Conservation (phyloP, 495 filamentous ascomycete genomes). For the Penicillium soppii region DNA sequence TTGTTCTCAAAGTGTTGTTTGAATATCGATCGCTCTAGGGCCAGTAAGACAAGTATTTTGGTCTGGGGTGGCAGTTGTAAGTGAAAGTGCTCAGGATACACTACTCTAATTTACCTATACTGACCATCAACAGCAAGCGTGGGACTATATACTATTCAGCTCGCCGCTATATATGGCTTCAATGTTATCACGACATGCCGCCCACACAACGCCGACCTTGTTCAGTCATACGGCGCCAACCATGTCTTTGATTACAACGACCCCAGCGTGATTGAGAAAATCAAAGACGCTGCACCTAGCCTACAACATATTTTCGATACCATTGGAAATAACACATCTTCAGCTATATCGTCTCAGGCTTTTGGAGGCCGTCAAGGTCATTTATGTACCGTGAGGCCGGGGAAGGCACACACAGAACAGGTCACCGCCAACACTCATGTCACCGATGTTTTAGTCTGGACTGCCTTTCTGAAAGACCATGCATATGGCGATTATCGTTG, state of each 20-base stretch:
- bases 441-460: constrained; percentile 36
- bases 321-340: constrained; percentile 25
- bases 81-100: constrained; percentile 1
- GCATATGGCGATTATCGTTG: constrained; percentile 23
- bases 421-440: constrained; percentile 17
- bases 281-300: constrained; percentile 9
- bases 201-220: constrained; percentile 47
- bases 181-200: constrained; percentile 51
- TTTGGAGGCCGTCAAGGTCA: constrained; percentile 4
- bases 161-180: constrained; percentile 22
- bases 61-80: constrained; percentile 36
- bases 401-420: constrained; percentile 27
- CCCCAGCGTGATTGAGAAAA: constrained; percentile 17
- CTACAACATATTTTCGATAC: constrained; percentile 29
- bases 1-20: constrained; percentile 26
- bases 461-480: constrained; percentile 34
- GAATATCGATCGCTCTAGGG: constrained; percentile 12
- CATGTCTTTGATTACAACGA: constrained; percentile 54
- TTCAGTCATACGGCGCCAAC: constrained; percentile 45
- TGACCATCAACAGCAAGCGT: constrained; percentile 25
- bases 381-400: constrained; percentile 33
- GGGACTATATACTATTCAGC: constrained; percentile 33
- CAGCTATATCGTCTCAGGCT: constrained; percentile 13
- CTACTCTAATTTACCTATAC: background rate
- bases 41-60: constrained; percentile 16